phyloP scores from a whole-genome alignment of 2,329 filamentous ascomycete genomes.

The Cordyceps fumosorosea region DNA sequence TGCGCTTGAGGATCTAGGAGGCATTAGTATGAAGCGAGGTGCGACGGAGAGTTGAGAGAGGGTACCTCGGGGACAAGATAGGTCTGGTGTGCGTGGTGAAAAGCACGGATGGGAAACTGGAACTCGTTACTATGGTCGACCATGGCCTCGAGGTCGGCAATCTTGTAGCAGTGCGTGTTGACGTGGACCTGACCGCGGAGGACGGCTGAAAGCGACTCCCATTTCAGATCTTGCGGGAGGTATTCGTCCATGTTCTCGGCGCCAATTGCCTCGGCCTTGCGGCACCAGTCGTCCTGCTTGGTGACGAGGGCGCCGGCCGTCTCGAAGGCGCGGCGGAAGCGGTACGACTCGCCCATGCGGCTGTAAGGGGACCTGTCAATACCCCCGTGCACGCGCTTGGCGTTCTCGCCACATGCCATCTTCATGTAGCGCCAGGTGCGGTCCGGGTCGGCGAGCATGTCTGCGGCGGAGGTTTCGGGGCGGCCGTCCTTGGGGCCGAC shows the following conservation, averaged over 20 bases:
- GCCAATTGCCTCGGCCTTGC: conserved; percentile 44
- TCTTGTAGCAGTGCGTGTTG: conserved; percentile 67
- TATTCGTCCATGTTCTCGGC: conserved; percentile 47
- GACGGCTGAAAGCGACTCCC: conserved; percentile 57
- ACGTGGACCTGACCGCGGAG: conserved; percentile 61
- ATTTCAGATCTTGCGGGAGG: conserved; percentile 54
- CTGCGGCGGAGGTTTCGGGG: conserved; percentile 53
- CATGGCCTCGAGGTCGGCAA: conserved; percentile 62
- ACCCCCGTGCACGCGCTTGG: conserved; percentile 55
- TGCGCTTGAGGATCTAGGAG: conserved; percentile 45
- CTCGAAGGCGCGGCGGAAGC: conserved; percentile 62
- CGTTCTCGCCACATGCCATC: conserved; percentile 69
- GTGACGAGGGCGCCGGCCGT: conserved; percentile 50
- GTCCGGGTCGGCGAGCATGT: conserved; percentile 61
- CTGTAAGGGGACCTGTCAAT: conserved; percentile 49
- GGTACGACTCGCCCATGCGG: conserved; percentile 62
- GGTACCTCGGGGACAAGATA: conserved; percentile 44
- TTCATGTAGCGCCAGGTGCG: conserved; percentile 65
- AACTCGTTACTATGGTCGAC: conserved; percentile 68
- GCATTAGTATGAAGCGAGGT: neutral
- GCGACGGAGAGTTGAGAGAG: neutral
- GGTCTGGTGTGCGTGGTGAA: conserved; percentile 14
- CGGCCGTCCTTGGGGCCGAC: conserved; percentile 54
- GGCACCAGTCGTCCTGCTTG: conserved; percentile 63
- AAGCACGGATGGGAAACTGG: conserved; percentile 38